Evolutionary conservation across 1,139 yeast genomes (phyloP), one percentile per base, ranked within the genome.

Genomic region (Debaryomyces nepalensis): DNA sequence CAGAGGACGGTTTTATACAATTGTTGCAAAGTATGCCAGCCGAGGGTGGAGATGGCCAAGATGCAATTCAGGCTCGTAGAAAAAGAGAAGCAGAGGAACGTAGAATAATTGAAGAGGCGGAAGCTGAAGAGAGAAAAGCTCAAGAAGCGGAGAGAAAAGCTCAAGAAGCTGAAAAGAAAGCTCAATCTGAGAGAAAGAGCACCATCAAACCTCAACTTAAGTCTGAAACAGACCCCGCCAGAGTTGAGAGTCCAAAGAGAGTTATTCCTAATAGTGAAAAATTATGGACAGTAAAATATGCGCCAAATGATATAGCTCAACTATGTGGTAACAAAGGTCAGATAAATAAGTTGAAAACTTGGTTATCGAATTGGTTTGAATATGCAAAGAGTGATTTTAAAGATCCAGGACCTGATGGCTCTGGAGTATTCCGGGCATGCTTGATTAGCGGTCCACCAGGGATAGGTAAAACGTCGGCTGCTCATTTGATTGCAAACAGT

Each of bases 261-360:
- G 68, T 61, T 11, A 63, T 71, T 15, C 61, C 75, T 5, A 74
- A 72, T 42, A 64, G 65, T 40, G 87, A 83, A 44, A 81, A 81
- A 53, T 69, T 95, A 45, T 95, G 99, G 99, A 93, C 99, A 0
- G 85, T 82, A 3, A 89, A 84, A 60, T 88, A 93, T 64, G 98
- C 99, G 0, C 99, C 99, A 5, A 77, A 80, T 1, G 74, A 73
- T 32, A 50, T 84, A 38, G 71, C 70, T 30, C 97, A 93, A 51
- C 81, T 93, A 27, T 90, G 97, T 66, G 99, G 99, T 44, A 93
- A 93, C 61, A 89, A 88, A 59, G 81, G 87, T 1, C 81, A 82
- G 41, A 83, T 95, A 3, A 70, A 71, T 29, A 81, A 81, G 57
- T 70, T 93, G 38, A 71, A 74, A 30, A 71, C 61, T 26, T 93